A percentile compares a stretch with the other conserved stretches of the same genome.
Evolutionary conservation across 225 moss, liverwort and hornwort genomes (phyloP).

Genomic region (Neckera pumila): DNA sequence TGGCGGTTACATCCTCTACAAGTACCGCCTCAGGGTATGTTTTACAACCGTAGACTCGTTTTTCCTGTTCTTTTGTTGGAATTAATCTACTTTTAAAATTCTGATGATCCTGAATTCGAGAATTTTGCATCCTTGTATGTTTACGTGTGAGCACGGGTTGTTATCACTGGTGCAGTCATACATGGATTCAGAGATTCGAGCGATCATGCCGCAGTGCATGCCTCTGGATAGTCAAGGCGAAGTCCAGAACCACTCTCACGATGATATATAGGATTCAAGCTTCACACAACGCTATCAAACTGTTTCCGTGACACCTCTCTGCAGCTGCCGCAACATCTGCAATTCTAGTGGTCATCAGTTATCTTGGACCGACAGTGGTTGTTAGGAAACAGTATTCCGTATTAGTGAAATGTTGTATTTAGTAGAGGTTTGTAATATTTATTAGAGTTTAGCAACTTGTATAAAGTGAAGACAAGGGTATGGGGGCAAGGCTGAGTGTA

Average conservation of each 20-base stretch:
- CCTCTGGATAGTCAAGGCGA: slow-evolving; percentile 26
- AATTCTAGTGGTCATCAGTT: neutral
- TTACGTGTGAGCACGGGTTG: neutral
- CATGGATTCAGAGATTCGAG: slow-evolving; percentile 33
- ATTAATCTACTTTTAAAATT: neutral
- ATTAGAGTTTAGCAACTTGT: neutral
- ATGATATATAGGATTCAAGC: neutral
- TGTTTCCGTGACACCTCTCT: neutral
- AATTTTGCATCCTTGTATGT: neutral
- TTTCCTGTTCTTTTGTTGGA: neutral
- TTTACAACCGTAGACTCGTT: neutral
- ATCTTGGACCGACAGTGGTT: neutral
- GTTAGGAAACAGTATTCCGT: neutral
- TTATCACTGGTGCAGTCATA: slow-evolving; percentile 3
- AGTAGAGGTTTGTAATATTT: neutral
- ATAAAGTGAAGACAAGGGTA: neutral
- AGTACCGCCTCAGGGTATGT: slow-evolving; percentile 39
- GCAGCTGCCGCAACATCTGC: neutral
- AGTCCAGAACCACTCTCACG: slow-evolving; percentile 10
- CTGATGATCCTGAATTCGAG: neutral
- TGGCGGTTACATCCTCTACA: slow-evolving; percentile 50
- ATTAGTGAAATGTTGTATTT: too few relatives aligned
- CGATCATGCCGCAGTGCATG: slow-evolving; percentile 35
- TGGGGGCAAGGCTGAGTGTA: neutral
- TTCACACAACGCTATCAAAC: neutral